Evolutionary conservation across 2,329 filamentous ascomycete genomes (phyloP).

Genomic region (Phialophora macrospora): DNA sequence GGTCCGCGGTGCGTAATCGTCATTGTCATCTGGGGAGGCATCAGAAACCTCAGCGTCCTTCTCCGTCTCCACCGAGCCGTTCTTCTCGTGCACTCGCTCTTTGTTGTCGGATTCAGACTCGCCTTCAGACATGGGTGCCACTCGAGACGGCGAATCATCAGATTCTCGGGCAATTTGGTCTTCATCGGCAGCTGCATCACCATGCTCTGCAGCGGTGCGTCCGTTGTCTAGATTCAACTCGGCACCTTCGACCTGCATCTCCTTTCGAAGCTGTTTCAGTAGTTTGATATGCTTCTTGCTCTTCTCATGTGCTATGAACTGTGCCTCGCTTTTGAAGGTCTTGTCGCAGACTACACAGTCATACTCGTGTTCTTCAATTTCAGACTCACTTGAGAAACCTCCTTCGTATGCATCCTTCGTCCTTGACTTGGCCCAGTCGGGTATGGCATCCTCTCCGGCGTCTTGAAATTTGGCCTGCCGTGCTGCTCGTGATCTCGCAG

Average conservation of each 20-base stretch:
- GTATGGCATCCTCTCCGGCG: slow-evolving; percentile 53
- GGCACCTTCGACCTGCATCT: slow-evolving; percentile 81
- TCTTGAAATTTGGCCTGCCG: slow-evolving; percentile 71
- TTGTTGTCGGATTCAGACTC: slow-evolving; percentile 10
- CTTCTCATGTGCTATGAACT: slow-evolving; percentile 88
- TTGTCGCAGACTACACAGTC: slow-evolving; percentile 69
- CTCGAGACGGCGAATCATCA: neutral
- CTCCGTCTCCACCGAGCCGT: slow-evolving; percentile 14
- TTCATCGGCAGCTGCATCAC: slow-evolving; percentile 33
- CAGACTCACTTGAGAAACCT: slow-evolving; percentile 52
- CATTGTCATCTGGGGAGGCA: slow-evolving; percentile 47
- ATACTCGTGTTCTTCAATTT: slow-evolving; percentile 59
- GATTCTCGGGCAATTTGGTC: slow-evolving; percentile 21
- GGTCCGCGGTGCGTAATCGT: slow-evolving; percentile 52
- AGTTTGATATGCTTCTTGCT: slow-evolving; percentile 96
- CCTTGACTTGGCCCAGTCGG: slow-evolving; percentile 70
- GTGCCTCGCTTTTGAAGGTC: slow-evolving; percentile 85
- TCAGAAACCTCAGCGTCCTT: slow-evolving; percentile 28
- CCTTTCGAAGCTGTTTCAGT: slow-evolving; percentile 74
- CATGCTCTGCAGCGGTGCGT: slow-evolving; percentile 5
- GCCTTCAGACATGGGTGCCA: neutral
- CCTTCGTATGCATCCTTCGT: slow-evolving; percentile 58
- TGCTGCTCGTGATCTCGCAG: slow-evolving; percentile 77
- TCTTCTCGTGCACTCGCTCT: slow-evolving; percentile 1
- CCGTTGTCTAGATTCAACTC: slow-evolving; percentile 44